Evolutionary conservation across 805 yeast genomes (phyloP).

Genomic region (Metschnikowia dekortorum): DNA sequence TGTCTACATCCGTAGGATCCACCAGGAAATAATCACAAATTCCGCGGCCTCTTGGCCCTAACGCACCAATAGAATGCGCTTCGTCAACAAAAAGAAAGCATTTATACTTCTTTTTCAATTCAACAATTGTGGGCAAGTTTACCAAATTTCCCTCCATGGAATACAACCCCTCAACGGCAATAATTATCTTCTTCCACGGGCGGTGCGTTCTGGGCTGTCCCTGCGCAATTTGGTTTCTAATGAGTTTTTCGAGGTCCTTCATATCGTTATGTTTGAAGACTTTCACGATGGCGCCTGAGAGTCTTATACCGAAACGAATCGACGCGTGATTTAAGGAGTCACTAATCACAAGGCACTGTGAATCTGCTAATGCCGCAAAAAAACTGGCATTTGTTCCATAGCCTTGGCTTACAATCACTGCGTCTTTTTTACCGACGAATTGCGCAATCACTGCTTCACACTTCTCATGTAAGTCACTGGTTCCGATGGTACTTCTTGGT

Average conservation of each 20-base stretch:
- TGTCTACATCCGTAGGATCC: slow-evolving; percentile 70
- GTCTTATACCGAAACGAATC: slow-evolving; percentile 88
- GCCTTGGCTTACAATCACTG: slow-evolving; percentile 87
- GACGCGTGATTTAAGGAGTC: slow-evolving; percentile 96
- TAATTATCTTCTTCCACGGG: slow-evolving; percentile 86
- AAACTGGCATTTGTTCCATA: slow-evolving; percentile 92
- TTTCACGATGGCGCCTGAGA: slow-evolving; percentile 89
- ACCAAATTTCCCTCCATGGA: slow-evolving; percentile 92
- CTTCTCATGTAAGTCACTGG: slow-evolving; percentile 64
- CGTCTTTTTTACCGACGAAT: slow-evolving; percentile 87
- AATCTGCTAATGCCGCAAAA: slow-evolving; percentile 77
- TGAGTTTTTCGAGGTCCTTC: slow-evolving; percentile 66
- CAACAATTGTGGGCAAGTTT: slow-evolving; percentile 71
- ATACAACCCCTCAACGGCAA: slow-evolving; percentile 89
- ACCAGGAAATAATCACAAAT: slow-evolving; percentile 90
- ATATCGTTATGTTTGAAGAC: slow-evolving; percentile 91
- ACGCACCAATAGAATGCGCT: slow-evolving; percentile 98
- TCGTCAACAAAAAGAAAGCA: slow-evolving; percentile 91
- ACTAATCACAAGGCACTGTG: slow-evolving; percentile 84
- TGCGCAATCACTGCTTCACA: slow-evolving; percentile 78
- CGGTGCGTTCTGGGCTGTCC: slow-evolving; percentile 95
- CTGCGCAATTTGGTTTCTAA: slow-evolving; percentile 81
- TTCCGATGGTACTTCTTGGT: slow-evolving; percentile 70
- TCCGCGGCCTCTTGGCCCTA: slow-evolving; percentile 93
- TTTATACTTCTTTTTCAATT: slow-evolving; percentile 76